Conservation (phyloP, 2,329 filamentous ascomycete species). For the Cordyceps cateniannulata region DNA sequence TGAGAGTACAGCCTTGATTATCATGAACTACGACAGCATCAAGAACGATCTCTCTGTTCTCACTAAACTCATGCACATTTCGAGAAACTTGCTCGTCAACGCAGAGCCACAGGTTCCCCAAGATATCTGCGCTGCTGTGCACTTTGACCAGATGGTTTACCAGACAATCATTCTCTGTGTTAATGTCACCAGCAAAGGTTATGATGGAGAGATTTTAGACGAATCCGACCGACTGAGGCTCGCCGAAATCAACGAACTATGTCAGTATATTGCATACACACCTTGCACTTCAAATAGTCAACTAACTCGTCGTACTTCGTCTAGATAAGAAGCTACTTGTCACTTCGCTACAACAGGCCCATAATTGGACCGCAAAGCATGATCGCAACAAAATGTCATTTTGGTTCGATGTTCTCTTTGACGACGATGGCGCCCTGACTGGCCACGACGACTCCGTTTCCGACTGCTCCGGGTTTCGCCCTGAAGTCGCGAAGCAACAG, state of each 20-base stretch:
- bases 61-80: constrained; percentile 62
- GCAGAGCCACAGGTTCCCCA: constrained; percentile 59
- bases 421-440: constrained; percentile 43
- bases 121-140: constrained; percentile 57
- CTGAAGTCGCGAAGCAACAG: constrained; percentile 52
- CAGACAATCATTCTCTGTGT: constrained; percentile 60
- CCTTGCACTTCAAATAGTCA: not conserved
- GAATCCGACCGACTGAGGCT: constrained; percentile 50
- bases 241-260: constrained; percentile 58
- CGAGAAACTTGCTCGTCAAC: constrained; percentile 57
- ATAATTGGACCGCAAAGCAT: constrained; percentile 64
- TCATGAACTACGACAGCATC: constrained; percentile 54
- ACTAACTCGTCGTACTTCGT: not conserved
- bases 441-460: constrained; percentile 46
- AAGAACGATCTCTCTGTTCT: constrained; percentile 57
- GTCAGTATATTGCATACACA: constrained; percentile 32
- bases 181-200: constrained; percentile 61
- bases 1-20: constrained; percentile 56
- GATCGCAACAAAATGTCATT: constrained; percentile 65
- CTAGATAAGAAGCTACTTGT: constrained; percentile 61
- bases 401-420: constrained; percentile 60
- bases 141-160: constrained; percentile 60
- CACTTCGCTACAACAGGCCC: constrained; percentile 58
- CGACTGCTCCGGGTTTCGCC: constrained; percentile 47
- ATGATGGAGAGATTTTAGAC: constrained; percentile 57